A percentile compares a stretch with the other conserved stretches of the same genome.
These are phyloP conservation scores for Cladosporium cucumerinum DNA, from an alignment of 2,329 filamentous ascomycete genomes.

Conservation along the genomic window DNA sequence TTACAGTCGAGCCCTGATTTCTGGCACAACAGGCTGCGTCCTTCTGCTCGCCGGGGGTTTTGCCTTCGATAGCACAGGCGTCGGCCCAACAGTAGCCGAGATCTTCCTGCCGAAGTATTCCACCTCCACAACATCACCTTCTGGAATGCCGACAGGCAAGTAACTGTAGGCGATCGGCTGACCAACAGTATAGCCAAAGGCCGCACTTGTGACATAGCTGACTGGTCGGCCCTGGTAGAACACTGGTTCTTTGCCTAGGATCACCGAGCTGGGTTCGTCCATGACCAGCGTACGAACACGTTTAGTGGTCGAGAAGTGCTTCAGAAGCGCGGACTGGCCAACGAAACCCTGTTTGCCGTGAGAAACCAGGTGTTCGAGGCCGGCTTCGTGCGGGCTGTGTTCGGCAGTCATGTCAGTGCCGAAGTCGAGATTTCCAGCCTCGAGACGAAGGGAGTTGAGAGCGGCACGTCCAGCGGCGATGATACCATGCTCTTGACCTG, in stretches of 20 bases:
- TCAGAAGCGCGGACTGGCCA: conserved; percentile 50
- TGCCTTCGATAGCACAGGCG: conserved; percentile 4
- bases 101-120: conserved; percentile 60
- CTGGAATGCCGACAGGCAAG: conserved; percentile 46
- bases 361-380: conserved; percentile 51
- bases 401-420: conserved; percentile 60
- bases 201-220: conserved; percentile 60
- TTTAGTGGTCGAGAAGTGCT: conserved; percentile 34
- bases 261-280: conserved; percentile 55
- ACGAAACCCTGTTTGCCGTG: conserved; percentile 49
- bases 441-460: conserved; percentile 57
- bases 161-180: conserved; percentile 60
- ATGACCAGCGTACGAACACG: conserved; percentile 52
- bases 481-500: conserved; percentile 54
- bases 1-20: conserved; percentile 10
- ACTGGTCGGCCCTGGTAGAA: conserved; percentile 46
- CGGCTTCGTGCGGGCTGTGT: conserved; percentile 59
- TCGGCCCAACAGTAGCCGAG: conserved; percentile 42
- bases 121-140: conserved; percentile 55
- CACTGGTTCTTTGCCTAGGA: conserved; percentile 62
- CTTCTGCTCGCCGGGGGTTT: not conserved
- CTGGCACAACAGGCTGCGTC: not conserved
- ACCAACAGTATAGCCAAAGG: conserved; percentile 58
- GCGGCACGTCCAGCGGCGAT: conserved; percentile 58
- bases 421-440: conserved; percentile 58